Percentiles rank a stretch among this genome's conserved stretches.
These are phyloP conservation scores for Persicaria tinctoria DNA, from an alignment of 148 eudicot genomes.

Conservation along the genomic window DNA sequence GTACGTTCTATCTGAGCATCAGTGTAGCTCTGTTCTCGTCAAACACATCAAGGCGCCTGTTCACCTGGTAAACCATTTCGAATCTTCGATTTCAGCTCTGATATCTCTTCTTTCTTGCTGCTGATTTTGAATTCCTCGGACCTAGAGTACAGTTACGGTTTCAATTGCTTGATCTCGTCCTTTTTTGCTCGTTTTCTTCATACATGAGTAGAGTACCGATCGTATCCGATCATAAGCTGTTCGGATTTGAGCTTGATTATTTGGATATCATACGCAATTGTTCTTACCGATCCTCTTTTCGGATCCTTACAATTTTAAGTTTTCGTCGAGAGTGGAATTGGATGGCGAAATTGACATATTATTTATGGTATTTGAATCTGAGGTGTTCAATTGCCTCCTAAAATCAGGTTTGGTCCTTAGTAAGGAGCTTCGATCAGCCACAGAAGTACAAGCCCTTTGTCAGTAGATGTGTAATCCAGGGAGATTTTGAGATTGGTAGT, in stretches of 20 bases:
- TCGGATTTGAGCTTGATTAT: slow-evolving; percentile 5
- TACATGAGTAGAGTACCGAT: not conserved
- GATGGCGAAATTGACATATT: not conserved
- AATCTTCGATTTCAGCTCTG: not conserved
- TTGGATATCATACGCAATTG: not conserved
- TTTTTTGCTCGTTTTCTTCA: not conserved
- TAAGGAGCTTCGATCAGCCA: slow-evolving; percentile 64
- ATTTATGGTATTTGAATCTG: not conserved
- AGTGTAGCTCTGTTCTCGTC: slow-evolving; percentile 64
- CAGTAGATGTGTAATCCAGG: slow-evolving; percentile 47
- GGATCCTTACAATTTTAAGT: not conserved
- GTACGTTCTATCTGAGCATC: slow-evolving; percentile 49
- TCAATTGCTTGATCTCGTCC: slow-evolving; percentile 1
- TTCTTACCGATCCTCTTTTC: not conserved
- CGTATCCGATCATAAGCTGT: too few relatives aligned
- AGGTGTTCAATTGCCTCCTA: not conserved
- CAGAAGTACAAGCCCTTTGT: slow-evolving; percentile 63
- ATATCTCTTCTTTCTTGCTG: not conserved
- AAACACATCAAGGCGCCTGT: slow-evolving; percentile 84
- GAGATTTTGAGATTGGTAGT: slow-evolving; percentile 59
- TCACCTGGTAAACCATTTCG: slow-evolving; percentile 37
- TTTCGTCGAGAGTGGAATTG: not conserved
- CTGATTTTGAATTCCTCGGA: slow-evolving; percentile 2
- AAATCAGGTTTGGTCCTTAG: slow-evolving; percentile 59
- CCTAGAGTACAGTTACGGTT: too few relatives aligned